Base-by-base conservation (phyloP, 2,329 filamentous ascomycete species). In the Endoconidiophora polonica region DNA sequence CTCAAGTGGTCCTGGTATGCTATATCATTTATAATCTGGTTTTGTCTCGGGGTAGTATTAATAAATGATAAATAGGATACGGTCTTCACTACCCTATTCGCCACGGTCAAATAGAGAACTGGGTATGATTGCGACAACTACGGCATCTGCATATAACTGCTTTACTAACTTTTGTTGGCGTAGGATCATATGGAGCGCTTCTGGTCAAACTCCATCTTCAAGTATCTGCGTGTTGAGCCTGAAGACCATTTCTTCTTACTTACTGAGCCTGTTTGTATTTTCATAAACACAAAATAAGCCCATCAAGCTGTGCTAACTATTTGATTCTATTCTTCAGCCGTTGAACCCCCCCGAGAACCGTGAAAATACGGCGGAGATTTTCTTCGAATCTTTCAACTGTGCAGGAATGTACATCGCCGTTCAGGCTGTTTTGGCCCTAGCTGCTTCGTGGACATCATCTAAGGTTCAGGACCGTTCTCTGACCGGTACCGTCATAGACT, bases 121-220 rank as follows among this genome's bases (percentile, higher is more conserved):
- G 91, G 91, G 85, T 91, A 71, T 52, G 76, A 55, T 33, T 23
- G 18, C 36, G 38, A 29, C 20, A 23, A 3, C n/a, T 33, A 46
- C 53, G n/a, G 4, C 36, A 53, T 62, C 66, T 56, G 67, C 16
- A 18, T 59, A 5, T n/a, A 14, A 23, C n/a, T 10, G n/a, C 29
- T 16, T 23, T 37, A 39, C 43, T 50, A 50, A 50, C 38, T 26
- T 20, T 18, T 26, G 12, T 54, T 42, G 55, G 49, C 54, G 4
- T 58, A 91, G 85, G 91, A 98, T 68, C 86, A 95, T 61, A 98
- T 98, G 91, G 91, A 98, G 67, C 82, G 91, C 56, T 98, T 96
- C 71, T 98, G 91, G 91, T 96, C 93, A 58, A 96, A 96, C 71
- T 98, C 91, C 56, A 98, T 98, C 69, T 98, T 98, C 78, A 98